Evolutionary conservation across 495 filamentous ascomycete species (phyloP).

Genomic region (Neurospora tetrasperma): DNA sequence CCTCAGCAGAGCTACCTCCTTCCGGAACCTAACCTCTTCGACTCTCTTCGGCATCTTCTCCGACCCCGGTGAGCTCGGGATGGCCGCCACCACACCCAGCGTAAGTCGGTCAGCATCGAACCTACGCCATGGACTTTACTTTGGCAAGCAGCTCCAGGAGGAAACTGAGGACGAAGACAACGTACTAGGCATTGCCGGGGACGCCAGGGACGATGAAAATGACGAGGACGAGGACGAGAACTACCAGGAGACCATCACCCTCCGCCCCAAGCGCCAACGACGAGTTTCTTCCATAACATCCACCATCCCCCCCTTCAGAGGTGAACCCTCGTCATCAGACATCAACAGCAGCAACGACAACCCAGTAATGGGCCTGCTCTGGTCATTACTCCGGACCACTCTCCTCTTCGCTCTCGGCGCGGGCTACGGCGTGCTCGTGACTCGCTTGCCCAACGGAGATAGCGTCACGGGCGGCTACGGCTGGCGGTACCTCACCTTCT

Average conservation of each 20-base stretch:
- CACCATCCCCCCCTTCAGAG: not conserved
- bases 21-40: slow-evolving; percentile 78
- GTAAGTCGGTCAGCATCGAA: not conserved
- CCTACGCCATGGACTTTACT: not conserved
- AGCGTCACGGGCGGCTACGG: slow-evolving; percentile 31
- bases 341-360: not conserved
- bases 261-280: slow-evolving; percentile 1
- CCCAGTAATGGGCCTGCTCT: slow-evolving; percentile 3
- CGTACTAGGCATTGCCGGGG: not conserved
- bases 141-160: not conserved
- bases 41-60: slow-evolving; percentile 88
- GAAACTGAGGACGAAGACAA: not conserved
- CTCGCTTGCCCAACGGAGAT: slow-evolving; percentile 46
- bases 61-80: slow-evolving; percentile 23
- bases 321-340: slow-evolving; percentile 18
- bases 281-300: slow-evolving; percentile 11
- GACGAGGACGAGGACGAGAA: slow-evolving; percentile 40
- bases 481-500: slow-evolving; percentile 63
- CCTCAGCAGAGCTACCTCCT: slow-evolving; percentile 57
- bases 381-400: slow-evolving; percentile 43
- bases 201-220: not conserved
- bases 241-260: slow-evolving; percentile 23
- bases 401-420: slow-evolving; percentile 75
- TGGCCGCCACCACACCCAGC: not conserved
- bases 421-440: slow-evolving; percentile 74